These are phyloP conservation scores for Colletotrichum australisinense DNA, from an alignment of 2,329 filamentous ascomycete species.

Conservation along the genomic window DNA sequence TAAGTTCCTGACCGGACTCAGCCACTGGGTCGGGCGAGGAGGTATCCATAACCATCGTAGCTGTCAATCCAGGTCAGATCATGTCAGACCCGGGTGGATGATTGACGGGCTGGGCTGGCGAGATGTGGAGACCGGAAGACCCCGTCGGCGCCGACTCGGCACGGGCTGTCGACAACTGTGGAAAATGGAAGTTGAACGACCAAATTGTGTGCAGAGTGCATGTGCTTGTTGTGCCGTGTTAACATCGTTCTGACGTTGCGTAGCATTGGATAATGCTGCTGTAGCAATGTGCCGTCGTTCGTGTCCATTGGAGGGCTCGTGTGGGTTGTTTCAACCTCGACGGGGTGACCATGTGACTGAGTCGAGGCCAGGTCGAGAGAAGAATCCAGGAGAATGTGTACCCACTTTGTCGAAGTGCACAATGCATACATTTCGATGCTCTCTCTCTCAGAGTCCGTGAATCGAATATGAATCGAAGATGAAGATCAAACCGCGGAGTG, in stretches of 20 bases:
- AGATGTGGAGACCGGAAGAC: neutral
- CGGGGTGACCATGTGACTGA: slow-evolving; percentile 19
- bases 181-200: neutral
- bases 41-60: neutral
- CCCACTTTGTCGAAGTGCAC: neutral
- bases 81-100: neutral
- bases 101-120: neutral
- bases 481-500: neutral
- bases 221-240: neutral
- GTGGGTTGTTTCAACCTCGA: slow-evolving; percentile 25
- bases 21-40: neutral
- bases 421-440: neutral
- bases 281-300: neutral
- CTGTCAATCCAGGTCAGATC: neutral
- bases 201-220: neutral
- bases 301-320: neutral
- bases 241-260: neutral
- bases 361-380: neutral
- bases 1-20: neutral
- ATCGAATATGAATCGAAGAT: neutral
- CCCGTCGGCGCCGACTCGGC: slow-evolving; percentile 25
- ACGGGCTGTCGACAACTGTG: neutral
- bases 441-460: neutral
- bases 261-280: neutral
- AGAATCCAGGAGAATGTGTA: neutral